Base-by-base conservation (phyloP, 2,329 filamentous ascomycete species). In the Diplodia intermedia region DNA sequence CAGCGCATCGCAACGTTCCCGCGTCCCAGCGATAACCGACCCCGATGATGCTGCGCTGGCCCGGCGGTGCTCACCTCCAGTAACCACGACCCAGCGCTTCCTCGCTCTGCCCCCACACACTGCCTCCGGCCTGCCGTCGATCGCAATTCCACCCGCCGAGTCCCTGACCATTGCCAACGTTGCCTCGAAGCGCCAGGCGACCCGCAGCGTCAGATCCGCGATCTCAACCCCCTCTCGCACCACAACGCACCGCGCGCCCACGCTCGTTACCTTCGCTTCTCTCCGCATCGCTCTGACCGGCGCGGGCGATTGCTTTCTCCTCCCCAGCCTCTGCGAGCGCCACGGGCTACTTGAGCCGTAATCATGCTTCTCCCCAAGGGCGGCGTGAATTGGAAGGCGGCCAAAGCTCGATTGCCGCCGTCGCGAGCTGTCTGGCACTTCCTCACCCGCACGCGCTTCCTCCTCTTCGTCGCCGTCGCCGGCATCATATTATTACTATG, bases 321-420 rank as follows among this genome's bases (percentile, higher is more conserved):
- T 52, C 54, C 43, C 47, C 55, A 54, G 65, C 47, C 65, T 67
- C 65, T 57, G 55, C 31, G 54, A 67, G 54, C 55, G 43, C 65
- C 54, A 20, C 54, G 43, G 40, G 53, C 53, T 43, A 23, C 55
- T 47, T 56, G 29, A 49, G 29, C 40, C 71, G 31, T 61, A 49
- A 75, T 60, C 63, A 97, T 97, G 94, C 88, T 97, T 83, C 88
- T 96, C 74, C 91, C 92, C 72, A 97, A 97, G 82, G 91, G 91
- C 79, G 92, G 92, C 78, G 86, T 94, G 76, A 93, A 89, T 79
- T 98, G 94, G 94, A 97, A 97, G 85, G 91, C 92, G 72, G 91
- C 94, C 73, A 91, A 88, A 82, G 86, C 91, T 75, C 87, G 88
- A 76, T 83, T 97, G 73, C 93, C 93, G 53, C 90, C 92, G 68